Base-by-base conservation (phyloP, 768 basidiomycete genomes). In the Lepiota subincarnata region DNA sequence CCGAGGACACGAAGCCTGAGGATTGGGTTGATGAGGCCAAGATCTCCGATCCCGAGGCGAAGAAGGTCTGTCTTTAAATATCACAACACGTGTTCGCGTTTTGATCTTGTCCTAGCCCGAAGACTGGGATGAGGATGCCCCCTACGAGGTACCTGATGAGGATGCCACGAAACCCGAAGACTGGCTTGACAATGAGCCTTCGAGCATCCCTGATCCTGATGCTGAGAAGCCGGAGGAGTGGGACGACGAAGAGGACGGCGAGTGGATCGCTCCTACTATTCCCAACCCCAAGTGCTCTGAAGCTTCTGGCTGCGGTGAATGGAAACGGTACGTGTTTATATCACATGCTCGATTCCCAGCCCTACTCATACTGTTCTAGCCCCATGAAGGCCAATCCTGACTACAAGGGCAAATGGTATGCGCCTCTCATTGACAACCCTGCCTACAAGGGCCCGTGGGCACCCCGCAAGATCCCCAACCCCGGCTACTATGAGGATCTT, bases 211-310 rank as follows among this genome's bases (percentile, higher is more conserved):
- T 44, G 97, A 99, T 66, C 96, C 97, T 56, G 90, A 92, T 59
- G 83, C 90, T 37, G 82, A 86, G 71, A 98, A 97, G 77, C 97
- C 97, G 5, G 97, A 99, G 67, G 97, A 99, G 70, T 99, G 97
- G 97, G 94, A 97, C 64, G 96, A 98, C 62, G 97, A 98, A 66
- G 97, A 98, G 68, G 96, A 99, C 61, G 97, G 97, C 68, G 96
- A 98, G 66, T 99, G 94, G 94, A 82, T 98, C 59, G 80, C 95
- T 6, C 95, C 97, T 26, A 84, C 83, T 53, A 77, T 98, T 53
- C 71, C 80, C 55, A 99, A 99, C 81, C 91, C 96, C 58, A 88
- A 84, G 67, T 98, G 97, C 66, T 76, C 83, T 58, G 88, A 85
- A 52, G 95, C 84, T 56, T 82, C 93, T 62, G 97, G 97, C 24